A percentile compares a stretch with the other conserved stretches of the same genome.
Conservation (phyloP, 2,329 filamentous ascomycete genomes). For the Fusarium pseudonygamai region DNA sequence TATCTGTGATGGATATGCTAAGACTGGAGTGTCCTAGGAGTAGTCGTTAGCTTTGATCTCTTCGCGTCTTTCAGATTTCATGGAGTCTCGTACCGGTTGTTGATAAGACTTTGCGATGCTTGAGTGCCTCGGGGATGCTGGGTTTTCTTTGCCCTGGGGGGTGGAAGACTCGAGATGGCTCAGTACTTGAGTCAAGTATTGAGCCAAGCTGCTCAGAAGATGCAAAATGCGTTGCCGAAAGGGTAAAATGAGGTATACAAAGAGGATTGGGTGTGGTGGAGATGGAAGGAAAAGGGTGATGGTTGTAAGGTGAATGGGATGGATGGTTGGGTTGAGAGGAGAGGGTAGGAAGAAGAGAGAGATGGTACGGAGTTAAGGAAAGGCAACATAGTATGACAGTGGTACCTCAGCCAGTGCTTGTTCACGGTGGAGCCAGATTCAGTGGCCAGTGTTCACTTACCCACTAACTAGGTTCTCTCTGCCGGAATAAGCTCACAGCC, state of each 20-base stretch:
- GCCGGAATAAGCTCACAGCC: no score
- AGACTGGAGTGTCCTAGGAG: background rate
- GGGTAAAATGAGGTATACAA: background rate
- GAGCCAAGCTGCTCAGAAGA: background rate
- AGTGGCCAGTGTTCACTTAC: background rate
- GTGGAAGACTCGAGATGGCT: background rate
- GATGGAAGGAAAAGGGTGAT: background rate
- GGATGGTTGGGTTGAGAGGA: background rate
- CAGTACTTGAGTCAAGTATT: background rate
- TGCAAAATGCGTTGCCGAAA: background rate
- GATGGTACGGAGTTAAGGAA: background rate
- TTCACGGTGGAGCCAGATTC: background rate
- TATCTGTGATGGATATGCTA: no score
- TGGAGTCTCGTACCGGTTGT: background rate
- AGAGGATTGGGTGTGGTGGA: background rate
- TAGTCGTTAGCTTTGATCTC: background rate
- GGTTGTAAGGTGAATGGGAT: background rate
- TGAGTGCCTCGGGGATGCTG: accelerated
- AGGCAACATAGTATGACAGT: background rate
- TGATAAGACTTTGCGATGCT: background rate
- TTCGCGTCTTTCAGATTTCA: accelerated
- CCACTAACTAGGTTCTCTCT: no score
- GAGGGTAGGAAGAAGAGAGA: background rate
- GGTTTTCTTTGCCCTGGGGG: background rate
- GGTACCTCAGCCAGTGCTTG: background rate